phyloP scores from a whole-genome alignment of 2,329 filamentous ascomycete genomes.

The Penicillium palitans region DNA sequence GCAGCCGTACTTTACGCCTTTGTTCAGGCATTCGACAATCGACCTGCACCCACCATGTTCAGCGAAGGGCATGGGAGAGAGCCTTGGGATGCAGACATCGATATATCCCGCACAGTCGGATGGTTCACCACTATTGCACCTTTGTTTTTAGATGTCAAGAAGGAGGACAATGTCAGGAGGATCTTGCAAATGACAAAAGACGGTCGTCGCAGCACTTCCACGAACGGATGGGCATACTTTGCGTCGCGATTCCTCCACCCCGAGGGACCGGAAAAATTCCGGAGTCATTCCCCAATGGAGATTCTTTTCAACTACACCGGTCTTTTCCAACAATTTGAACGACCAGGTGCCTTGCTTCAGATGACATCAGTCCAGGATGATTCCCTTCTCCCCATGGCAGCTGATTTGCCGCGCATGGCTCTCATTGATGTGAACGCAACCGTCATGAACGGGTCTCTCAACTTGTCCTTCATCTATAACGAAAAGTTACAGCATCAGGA shows the following conservation, averaged over 20 bases:
- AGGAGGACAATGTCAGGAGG: too few species aligned
- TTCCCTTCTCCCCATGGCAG: too few species aligned
- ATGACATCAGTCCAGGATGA: too few species aligned
- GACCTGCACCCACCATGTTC: slow-evolving; percentile 52
- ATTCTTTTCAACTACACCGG: slow-evolving; percentile 60
- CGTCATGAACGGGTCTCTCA: too few species aligned
- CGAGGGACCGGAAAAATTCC: not conserved
- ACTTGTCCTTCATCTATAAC: too few species aligned
- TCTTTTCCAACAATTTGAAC: slow-evolving; percentile 51
- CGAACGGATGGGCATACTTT: slow-evolving; percentile 54
- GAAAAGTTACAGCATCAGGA: too few species aligned
- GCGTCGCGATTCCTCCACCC: slow-evolving; percentile 33
- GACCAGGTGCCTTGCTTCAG: too few species aligned
- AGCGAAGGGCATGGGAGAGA: slow-evolving; percentile 41
- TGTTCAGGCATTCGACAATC: slow-evolving; percentile 55
- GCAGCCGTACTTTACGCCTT: slow-evolving; percentile 59
- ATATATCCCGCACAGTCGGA: slow-evolving; percentile 59
- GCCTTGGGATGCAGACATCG: slow-evolving; percentile 48
- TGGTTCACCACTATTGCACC: slow-evolving; percentile 62
- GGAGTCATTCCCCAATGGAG: slow-evolving; percentile 49
- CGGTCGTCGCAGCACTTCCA: slow-evolving; percentile 46
- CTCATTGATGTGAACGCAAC: too few species aligned
- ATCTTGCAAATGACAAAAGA: not conserved
- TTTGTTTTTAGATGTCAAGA: not conserved
- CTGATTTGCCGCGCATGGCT: too few species aligned